phyloP scores from a whole-genome alignment of 2,329 filamentous ascomycete genomes.

The Botrytis paeoniae region DNA sequence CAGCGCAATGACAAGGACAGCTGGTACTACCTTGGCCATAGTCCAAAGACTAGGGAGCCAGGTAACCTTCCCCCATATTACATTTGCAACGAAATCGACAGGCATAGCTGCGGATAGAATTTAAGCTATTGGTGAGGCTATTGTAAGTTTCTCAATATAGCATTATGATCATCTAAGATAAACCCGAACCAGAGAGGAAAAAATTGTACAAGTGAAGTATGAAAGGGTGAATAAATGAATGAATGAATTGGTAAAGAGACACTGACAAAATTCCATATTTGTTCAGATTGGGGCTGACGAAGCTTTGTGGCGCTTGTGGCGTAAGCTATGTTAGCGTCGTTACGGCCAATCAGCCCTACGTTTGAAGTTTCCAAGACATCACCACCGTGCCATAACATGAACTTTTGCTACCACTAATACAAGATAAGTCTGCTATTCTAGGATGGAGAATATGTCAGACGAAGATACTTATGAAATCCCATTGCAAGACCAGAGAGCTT shows the following conservation, averaged over 20 bases:
- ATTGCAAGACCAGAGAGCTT: conserved; percentile 56
- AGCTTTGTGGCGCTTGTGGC: conserved; percentile 15
- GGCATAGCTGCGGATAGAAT: conserved; percentile 31
- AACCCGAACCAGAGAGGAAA: background rate
- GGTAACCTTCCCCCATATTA: conserved; percentile 29
- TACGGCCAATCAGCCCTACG: conserved; percentile 3
- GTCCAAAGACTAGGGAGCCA: conserved; percentile 39
- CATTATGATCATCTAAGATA: background rate
- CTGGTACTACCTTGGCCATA: conserved; percentile 51
- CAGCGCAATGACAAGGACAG: conserved; percentile 51
- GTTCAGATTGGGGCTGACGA: conserved; percentile 13
- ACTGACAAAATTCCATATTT: conserved; percentile 15
- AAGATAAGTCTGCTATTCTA: background rate
- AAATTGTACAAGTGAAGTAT: background rate
- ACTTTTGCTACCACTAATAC: background rate
- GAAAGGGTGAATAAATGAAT: background rate
- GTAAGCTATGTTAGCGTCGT: conserved; percentile 11
- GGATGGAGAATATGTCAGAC: conserved; percentile 38
- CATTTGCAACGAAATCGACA: conserved; percentile 34
- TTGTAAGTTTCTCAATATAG: background rate
- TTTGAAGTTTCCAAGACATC: background rate
- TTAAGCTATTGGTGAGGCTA: background rate
- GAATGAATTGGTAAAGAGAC: background rate
- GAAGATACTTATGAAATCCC: conserved; percentile 58
- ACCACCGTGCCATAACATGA: background rate